Base-by-base conservation (phyloP, 2,329 filamentous ascomycete genomes). In the Claviceps africana region DNA sequence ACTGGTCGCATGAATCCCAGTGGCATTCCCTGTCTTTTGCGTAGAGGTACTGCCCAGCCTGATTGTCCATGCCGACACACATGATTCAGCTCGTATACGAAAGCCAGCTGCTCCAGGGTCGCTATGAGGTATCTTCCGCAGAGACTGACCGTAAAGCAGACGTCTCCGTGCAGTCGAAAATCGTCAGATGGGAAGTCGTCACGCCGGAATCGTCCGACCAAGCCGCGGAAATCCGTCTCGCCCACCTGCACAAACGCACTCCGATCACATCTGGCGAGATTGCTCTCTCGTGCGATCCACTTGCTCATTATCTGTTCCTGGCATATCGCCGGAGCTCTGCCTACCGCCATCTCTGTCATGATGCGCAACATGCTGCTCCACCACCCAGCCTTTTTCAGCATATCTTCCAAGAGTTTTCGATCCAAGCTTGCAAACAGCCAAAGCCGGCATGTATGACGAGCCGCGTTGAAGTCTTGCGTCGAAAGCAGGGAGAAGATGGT, bases 341-440 rank as follows among this genome's bases (percentile, higher is more conserved):
- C 53, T 53, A 56, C 37, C 40, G 50, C 55, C 53, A 58, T 55
- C 47, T 59, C 58, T 28, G 55, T 54, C n/a, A 62, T 51, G 31
- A 67, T 60, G 43, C 54, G 56, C 25, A 61, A 53, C 40, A 65
- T 56, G 54, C 65, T 67, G 51, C 58, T 70, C 67, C 67, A 75
- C 74, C 78, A 80, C 4, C 78, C 78, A 39, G 75, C 76, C 53
- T 74, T 67, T 57, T 69, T 72, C 45, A 83, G 60, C 76, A 82
- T 81, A 2, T 58, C 59, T 28, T 66, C 63, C 11, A 84, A 65
- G 2, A 85, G 57, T 2, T 59, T 64, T 43, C 65, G 63, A 48
- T 81, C 67, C n/a, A 84, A 62, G 48, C 79, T 77, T 22, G 72
- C 73, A 39, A 72, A 63, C 67, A 82, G 79, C 82, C 79, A 85